Evolutionary conservation across 495 filamentous ascomycete genomes (phyloP).

Genomic region (Penicillium coprophilum): DNA sequence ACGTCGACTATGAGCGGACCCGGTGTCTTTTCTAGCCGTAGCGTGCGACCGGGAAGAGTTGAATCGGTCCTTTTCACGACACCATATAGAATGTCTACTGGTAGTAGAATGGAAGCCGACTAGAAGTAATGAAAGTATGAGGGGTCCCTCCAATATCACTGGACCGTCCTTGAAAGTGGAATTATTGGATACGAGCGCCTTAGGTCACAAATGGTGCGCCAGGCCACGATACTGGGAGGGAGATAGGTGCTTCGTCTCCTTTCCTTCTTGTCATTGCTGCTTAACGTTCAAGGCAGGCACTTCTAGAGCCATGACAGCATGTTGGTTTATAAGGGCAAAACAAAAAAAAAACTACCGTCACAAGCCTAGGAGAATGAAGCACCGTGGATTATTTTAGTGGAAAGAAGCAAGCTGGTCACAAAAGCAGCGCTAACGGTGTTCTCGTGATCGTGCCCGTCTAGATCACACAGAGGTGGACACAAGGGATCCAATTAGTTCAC

Average conservation of each 20-base stretch:
- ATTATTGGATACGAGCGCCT: too few relatives aligned
- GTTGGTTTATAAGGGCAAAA: not conserved
- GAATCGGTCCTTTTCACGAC: not conserved
- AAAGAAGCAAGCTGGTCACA: not conserved
- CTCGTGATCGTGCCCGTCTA: not conserved
- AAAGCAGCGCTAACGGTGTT: not conserved
- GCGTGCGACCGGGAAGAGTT: not conserved
- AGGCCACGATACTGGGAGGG: too few relatives aligned
- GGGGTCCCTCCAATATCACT: not conserved
- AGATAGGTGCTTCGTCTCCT: too few relatives aligned
- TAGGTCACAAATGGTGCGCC: too few relatives aligned
- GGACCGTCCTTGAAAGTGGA: not conserved
- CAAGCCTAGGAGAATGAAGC: not conserved
- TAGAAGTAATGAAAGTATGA: not conserved
- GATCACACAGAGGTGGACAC: not conserved
- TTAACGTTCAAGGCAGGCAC: too few relatives aligned
- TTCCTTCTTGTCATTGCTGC: too few relatives aligned
- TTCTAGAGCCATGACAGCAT: not conserved
- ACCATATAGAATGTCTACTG: not conserved
- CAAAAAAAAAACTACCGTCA: not conserved
- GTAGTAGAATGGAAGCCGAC: not conserved
- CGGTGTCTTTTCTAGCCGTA: not conserved
- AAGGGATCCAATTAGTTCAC: not conserved
- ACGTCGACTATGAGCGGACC: not conserved
- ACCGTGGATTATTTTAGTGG: not conserved